Base-by-base conservation (phyloP, 345 rosid species). In the Eutrema japonicum region DNA sequence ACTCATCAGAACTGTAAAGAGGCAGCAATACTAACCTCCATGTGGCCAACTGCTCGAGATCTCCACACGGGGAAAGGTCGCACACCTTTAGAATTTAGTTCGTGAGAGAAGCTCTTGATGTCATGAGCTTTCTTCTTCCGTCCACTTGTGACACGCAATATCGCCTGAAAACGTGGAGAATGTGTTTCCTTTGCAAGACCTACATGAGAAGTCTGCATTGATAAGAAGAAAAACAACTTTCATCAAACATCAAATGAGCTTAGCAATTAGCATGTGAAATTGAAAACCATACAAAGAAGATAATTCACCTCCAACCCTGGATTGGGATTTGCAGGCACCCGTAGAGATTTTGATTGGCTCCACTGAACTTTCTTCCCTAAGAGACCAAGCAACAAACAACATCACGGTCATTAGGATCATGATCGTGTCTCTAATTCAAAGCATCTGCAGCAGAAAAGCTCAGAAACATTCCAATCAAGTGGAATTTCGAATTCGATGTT, bases 31-130 rank as follows among this genome's bases (percentile, higher is more conserved):
- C 50, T 7, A 66, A 91, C 97, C 92, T 92, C 99, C 94, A 95
- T 84, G 76, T 89, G 98, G 7, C 92, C 97, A 8, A 86, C 76
- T 16, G 94, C 97, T 32, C 96, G 88, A 53, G 98, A 86, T 77
- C 83, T 92, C 94, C 92, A 83, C 46, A 92, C 83, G 0, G 98
- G 98, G 70, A 92, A 95, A 64, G 98, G 94, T 42, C 90, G 72
- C 1, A 95, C 99, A 16, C 99, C 99, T 84, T 90, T 95, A 33
- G 99, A 95, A 79, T 92, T 95, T 50, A 95, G 98, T 77, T 95
- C 97, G 33, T 92, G 98, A 72, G 99, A 95, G 84, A 92, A 95
- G 82, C 99, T 92, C 82, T 95, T 92, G 66, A 92, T 84, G 12
- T 92, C 96, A 41, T 89, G 87, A 47, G 87, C 81, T 79, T 79